Conservation (phyloP, 257 asterid species). For the Solanum infundibuliforme region DNA sequence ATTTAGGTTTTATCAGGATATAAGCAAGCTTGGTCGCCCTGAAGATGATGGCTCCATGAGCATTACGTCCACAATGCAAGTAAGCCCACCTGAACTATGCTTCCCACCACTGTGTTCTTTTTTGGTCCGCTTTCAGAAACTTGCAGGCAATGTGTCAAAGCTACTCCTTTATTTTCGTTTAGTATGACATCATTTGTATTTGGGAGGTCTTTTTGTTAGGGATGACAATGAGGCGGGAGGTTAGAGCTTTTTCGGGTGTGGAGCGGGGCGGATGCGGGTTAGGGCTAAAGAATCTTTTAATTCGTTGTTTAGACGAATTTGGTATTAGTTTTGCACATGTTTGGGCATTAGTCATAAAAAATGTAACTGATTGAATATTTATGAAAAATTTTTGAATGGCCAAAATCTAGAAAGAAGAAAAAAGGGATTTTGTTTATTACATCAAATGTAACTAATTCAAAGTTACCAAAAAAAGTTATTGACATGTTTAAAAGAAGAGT, state of each 20-base stretch:
- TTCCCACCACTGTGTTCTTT: background rate
- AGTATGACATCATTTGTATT: background rate
- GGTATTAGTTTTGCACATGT: background rate
- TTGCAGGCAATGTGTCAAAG: background rate
- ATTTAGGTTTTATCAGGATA: conserved; percentile 55
- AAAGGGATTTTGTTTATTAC: background rate
- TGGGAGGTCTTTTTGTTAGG: background rate
- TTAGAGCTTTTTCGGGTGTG: background rate
- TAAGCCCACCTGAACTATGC: conserved; percentile 9
- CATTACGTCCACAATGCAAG: conserved; percentile 63
- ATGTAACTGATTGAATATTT: background rate
- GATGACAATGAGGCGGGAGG: background rate
- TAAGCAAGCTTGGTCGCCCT: conserved; percentile 59
- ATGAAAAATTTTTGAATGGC: background rate
- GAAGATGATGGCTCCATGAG: conserved; percentile 59
- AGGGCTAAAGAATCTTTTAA: background rate
- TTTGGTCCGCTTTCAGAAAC: background rate
- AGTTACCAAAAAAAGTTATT: background rate
- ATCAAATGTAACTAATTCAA: background rate
- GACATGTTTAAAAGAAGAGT: background rate
- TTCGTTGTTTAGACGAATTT: background rate
- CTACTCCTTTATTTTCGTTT: background rate
- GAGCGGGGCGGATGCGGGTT: background rate
- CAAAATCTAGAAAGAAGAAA: background rate
- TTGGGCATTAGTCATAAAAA: background rate